Base-by-base conservation (phyloP, 177 flowering plant species). In the Vitis hybrid region DNA sequence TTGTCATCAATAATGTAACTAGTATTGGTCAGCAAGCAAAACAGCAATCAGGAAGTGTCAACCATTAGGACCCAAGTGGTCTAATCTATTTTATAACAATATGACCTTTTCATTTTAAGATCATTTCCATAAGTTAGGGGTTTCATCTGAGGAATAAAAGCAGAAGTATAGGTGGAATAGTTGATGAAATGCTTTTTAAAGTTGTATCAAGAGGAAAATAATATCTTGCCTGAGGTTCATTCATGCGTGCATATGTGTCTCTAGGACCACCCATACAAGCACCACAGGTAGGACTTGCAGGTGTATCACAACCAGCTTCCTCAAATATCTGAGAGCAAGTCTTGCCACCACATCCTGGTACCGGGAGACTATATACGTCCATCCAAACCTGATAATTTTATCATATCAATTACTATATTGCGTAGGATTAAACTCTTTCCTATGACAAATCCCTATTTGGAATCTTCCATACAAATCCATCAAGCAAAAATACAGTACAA, bases 301-400 rank as follows among this genome's bases (percentile, higher is more conserved):
- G 99, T 13, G 95, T 88, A 81, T 96, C 98, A 80, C 99, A 96
- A 59, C 99, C 99, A 69, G 97, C 99, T 77, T 93, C 98, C 79
- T 96, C 99, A 77, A 96, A 93, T 78, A 96, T 93, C 81, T 92
- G 98, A 10, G 99, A 88, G 80, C 98, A 93, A 22, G 99, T 96
- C 84, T 93, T 96, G 53, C 97, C 99, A 71, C 98, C 98, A 63
- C 95, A 79, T 68, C 97, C 97, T 45, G 99, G 97, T 59, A 96
- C 98, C 5, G 88, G 87, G 50, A 93, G 84, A 73, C 84, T 74
- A 71, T 92, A 93, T 22, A 96, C 59, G 76, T 96, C 97, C 94
- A 93, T 82, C 99, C 99, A 96, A 16, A 96, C 98, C 99, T 96
- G 81, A 18, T 19, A 79, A 39, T 10, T 58, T 53, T 50, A 51